Conservation (phyloP, 768 basidiomycete species). For the Leccinum subgranulosum region DNA sequence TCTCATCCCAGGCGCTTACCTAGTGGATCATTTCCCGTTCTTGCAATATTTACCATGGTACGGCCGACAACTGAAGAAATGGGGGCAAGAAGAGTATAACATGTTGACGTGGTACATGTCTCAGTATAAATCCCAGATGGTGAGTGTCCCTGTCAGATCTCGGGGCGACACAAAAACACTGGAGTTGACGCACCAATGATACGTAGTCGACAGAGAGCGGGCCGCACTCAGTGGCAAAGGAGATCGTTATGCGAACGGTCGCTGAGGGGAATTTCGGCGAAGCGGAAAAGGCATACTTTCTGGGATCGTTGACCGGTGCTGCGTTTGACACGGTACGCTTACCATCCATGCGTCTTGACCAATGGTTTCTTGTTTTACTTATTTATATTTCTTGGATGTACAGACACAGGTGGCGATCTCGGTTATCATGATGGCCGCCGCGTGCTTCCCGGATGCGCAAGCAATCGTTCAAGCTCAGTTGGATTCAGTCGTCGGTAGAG, state of each 20-base stretch:
- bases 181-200: not conserved
- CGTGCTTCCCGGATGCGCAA: slow-evolving; percentile 33
- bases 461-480: slow-evolving; percentile 35
- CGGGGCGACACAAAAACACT: not conserved
- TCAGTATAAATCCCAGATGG: slow-evolving; percentile 38
- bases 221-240: slow-evolving; percentile 45
- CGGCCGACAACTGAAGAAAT: slow-evolving; percentile 48
- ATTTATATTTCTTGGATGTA: not conserved
- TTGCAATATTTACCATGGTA: slow-evolving; percentile 58
- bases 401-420: slow-evolving; percentile 28
- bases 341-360: not conserved
- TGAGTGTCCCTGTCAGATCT: not conserved
- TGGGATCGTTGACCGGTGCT: slow-evolving; percentile 61
- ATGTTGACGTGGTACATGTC: slow-evolving; percentile 48
- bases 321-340: slow-evolving; percentile 50
- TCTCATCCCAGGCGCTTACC: slow-evolving; percentile 31
- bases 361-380: not conserved
- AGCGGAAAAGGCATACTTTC: slow-evolving; percentile 54
- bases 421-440: slow-evolving; percentile 37
- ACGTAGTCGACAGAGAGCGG: slow-evolving; percentile 10
- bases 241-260: slow-evolving; percentile 46
- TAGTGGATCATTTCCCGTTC: slow-evolving; percentile 36
- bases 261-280: slow-evolving; percentile 46
- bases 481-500: slow-evolving; percentile 35
- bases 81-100: slow-evolving; percentile 50